Base-by-base conservation (phyloP, 495 filamentous ascomycete genomes). In the Mytilinidion resinicola region DNA sequence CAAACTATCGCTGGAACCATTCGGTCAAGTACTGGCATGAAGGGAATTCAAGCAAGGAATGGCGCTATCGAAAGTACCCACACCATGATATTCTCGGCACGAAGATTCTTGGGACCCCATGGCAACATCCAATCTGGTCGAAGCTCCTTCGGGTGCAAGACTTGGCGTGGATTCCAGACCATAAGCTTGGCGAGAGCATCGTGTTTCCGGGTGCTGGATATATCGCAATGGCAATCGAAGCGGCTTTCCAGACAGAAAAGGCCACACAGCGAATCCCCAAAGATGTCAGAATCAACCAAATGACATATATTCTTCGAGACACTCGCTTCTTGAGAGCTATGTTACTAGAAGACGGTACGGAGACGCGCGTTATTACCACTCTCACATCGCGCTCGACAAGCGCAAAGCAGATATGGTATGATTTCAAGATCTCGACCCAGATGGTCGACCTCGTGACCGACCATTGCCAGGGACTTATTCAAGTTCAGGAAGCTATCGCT, bases 171-270 rank as follows among this genome's bases (percentile, higher is more conserved):
- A 9, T 62, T 9, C 4, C 38, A 9, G 59, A 62, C 39, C 59
- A 62, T 35, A 52, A 35, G 38, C 11, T 62, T 25, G 54, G 41
- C 14, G 1, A 8, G 19, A 46, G 49, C 5, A 30, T 62, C 9
- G 30, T 62, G 2, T 58, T 57, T 20, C 59, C 59, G 1, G 59
- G 36, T n/a, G 9, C 51, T 43, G 59, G 55, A 7, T 62, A 58
- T 35, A 48, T 62, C 21, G 59, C 55, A 9, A 59, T 59, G 44
- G 59, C 59, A 6, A 37, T 57, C 1, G 59, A 62, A 37, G 59
- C 59, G 15, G 59, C 55, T 21, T 58, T 9, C 21, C 55, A 58
- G 21, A 58, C 35, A 2, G 38, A 38, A n/a, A 30, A 43, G 36
- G 33, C 36, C 4, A 7, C 11, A 3, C 10, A 8, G 3, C 53